Conservation (phyloP, 108 stramenopile genomes). For the Chaetoceros muelleri region DNA sequence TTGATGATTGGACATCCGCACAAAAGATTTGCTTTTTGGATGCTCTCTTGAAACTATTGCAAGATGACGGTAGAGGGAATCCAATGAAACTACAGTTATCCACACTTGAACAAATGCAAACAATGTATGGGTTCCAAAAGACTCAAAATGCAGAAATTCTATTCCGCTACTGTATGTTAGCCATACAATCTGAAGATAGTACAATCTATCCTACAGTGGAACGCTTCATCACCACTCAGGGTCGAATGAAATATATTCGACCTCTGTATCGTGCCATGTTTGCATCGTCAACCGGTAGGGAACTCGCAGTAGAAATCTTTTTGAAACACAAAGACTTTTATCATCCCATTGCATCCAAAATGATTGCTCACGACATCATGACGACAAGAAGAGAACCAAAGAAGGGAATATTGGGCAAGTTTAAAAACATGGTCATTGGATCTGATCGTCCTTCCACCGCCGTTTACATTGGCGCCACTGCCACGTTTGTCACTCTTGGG, state of each 20-base stretch:
- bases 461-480: too few species aligned
- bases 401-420: too few species aligned
- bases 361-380: conserved; percentile 86
- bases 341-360: conserved; percentile 91
- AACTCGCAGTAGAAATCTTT: conserved; percentile 70
- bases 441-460: too few species aligned
- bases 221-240: conserved; percentile 89
- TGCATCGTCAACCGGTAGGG: conserved; percentile 48
- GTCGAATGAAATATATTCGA: conserved; percentile 97
- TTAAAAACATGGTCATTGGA: too few species aligned
- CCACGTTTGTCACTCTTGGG: too few species aligned
- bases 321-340: conserved; percentile 75
- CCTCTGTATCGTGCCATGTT: conserved; percentile 84
- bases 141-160: conserved; percentile 85
- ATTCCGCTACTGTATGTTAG: conserved; percentile 84
- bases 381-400: too few species aligned
- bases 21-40: conserved; percentile 88
- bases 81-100: conserved; percentile 40
- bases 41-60: conserved; percentile 19
- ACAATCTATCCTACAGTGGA: conserved; percentile 53
- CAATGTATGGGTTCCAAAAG: conserved; percentile 40
- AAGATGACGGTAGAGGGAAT: too few species aligned
- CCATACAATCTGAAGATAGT: conserved; percentile 61
- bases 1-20: conserved; percentile 65
- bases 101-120: conserved; percentile 63